These are phyloP conservation scores for Rhodotorula paludigena DNA, from an alignment of 768 basidiomycete species.

Conservation along the genomic window DNA sequence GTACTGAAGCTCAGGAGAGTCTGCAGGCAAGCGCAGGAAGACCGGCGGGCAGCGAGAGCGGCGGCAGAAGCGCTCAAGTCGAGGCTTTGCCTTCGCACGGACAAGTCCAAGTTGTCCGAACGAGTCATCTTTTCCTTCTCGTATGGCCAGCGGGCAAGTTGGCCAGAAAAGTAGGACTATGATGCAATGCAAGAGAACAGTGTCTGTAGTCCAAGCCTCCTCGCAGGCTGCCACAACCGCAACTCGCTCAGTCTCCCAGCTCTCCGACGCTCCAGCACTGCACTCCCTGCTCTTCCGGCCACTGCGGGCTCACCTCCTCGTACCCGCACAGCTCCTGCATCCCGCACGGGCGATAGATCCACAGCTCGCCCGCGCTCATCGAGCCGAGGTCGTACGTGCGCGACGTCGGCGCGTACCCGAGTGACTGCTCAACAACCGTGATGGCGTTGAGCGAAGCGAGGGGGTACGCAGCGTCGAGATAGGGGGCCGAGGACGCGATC, in stretches of 20 bases:
- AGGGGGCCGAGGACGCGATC: constrained; percentile 43
- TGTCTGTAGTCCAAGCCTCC: too few species aligned
- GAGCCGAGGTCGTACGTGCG: constrained; percentile 52
- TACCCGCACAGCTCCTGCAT: constrained; percentile 29
- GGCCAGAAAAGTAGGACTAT: too few species aligned
- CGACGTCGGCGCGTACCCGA: constrained; percentile 50
- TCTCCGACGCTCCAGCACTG: constrained; percentile 26
- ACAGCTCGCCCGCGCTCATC: constrained; percentile 56
- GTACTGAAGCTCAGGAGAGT: too few species aligned
- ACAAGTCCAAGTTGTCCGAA: too few species aligned
- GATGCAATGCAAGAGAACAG: too few species aligned
- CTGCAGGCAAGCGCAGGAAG: too few species aligned
- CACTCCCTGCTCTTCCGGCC: constrained; percentile 13
- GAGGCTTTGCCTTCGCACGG: too few species aligned
- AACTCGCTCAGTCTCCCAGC: background rate
- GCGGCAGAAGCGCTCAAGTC: too few species aligned
- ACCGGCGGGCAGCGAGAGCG: too few species aligned
- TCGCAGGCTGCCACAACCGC: background rate
- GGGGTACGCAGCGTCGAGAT: constrained; percentile 43
- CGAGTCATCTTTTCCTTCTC: too few species aligned
- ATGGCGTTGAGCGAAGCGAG: constrained; percentile 52
- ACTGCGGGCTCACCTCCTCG: constrained; percentile 29
- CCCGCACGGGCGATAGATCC: constrained; percentile 57
- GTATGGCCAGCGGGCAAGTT: too few species aligned
- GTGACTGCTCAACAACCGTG: constrained; percentile 58